Evolutionary conservation across 106 monocot species (phyloP).

Genomic region (Allium cepa): DNA sequence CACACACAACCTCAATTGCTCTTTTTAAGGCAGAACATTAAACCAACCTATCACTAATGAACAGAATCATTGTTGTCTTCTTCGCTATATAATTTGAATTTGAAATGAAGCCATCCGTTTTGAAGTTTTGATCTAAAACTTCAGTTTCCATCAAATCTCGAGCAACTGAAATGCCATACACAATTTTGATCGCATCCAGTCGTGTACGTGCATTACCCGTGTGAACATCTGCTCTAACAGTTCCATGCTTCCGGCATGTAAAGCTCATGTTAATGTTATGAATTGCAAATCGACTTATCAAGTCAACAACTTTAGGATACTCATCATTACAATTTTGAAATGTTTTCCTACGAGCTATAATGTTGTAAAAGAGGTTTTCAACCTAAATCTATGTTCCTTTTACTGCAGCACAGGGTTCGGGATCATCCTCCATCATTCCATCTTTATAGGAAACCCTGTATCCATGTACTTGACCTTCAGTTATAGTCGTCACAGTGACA

Average conservation of each 20-base stretch:
- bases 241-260: slow-evolving; percentile 98
- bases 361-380: slow-evolving; percentile 96
- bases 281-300: slow-evolving; percentile 87
- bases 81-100: slow-evolving; percentile 88
- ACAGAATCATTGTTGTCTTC: slow-evolving; percentile 93
- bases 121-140: slow-evolving; percentile 70
- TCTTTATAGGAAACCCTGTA: slow-evolving; percentile 94
- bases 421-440: slow-evolving; percentile 95
- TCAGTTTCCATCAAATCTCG: slow-evolving; percentile 72
- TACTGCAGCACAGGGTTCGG: slow-evolving; percentile 94
- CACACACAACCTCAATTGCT: slow-evolving; percentile 93
- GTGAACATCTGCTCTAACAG: slow-evolving; percentile 91
- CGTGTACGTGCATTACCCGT: slow-evolving; percentile 44
- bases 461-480: slow-evolving; percentile 91
- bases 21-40: slow-evolving; percentile 87
- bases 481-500: slow-evolving; percentile 95
- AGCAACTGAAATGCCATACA: slow-evolving; percentile 66
- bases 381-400: slow-evolving; percentile 99
- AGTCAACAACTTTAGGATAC: slow-evolving; percentile 89
- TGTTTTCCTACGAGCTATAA: slow-evolving; percentile 86
- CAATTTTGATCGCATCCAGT: slow-evolving; percentile 75
- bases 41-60: slow-evolving; percentile 94
- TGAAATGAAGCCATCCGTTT: slow-evolving; percentile 94
- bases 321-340: slow-evolving; percentile 95
- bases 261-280: slow-evolving; percentile 78